These are phyloP conservation scores for Antitrichia curtipendula DNA, from an alignment of 225 moss, liverwort and hornwort genomes.

Conservation along the genomic window DNA sequence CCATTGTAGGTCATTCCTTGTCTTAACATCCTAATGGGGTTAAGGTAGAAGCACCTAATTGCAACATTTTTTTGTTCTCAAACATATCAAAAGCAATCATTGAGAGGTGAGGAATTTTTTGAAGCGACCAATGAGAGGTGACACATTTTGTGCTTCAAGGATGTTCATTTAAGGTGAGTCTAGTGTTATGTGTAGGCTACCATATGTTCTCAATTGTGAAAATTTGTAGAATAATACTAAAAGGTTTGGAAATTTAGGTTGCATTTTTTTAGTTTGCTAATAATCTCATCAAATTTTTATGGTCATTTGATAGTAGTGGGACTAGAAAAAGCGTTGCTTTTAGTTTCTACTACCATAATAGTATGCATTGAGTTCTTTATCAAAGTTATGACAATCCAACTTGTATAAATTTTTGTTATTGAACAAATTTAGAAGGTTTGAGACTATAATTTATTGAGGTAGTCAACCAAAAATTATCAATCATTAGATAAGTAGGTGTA, in stretches of 20 bases:
- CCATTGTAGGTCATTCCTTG: too few relatives aligned
- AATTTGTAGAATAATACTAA: background rate
- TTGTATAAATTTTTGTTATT: background rate
- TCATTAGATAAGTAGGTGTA: too few relatives aligned
- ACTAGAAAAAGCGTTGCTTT: background rate
- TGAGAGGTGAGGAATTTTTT: background rate
- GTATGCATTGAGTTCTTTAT: background rate
- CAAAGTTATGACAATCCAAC: too few relatives aligned
- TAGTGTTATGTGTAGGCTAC: background rate
- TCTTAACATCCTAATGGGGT: too few relatives aligned
- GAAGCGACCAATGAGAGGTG: background rate
- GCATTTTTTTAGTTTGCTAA: background rate
- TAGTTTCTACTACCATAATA: background rate
- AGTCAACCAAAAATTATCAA: too few relatives aligned
- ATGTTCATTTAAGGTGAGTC: background rate
- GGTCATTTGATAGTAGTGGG: background rate
- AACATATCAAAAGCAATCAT: background rate
- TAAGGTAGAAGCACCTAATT: too few relatives aligned
- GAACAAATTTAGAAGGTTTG: background rate
- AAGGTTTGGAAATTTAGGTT: background rate
- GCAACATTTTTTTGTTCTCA: rapidly evolving
- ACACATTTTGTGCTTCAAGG: background rate
- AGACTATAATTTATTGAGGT: too few relatives aligned
- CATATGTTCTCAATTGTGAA: background rate
- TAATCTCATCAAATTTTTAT: background rate